phyloP scores from a whole-genome alignment of 805 yeast species.

The Candida gorgasii region DNA sequence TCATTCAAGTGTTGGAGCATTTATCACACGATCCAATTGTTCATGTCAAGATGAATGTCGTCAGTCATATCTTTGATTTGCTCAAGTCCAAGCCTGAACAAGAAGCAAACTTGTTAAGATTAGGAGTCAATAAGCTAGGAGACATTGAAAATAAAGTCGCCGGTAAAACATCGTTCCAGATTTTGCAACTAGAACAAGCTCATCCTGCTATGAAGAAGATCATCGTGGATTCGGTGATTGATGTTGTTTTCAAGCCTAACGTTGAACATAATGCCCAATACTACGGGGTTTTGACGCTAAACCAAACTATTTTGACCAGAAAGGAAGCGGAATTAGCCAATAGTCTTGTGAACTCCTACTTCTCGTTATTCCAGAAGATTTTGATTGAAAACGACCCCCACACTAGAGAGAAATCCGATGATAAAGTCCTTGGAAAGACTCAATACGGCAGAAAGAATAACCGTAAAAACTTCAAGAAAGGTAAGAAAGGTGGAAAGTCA shows the following conservation, averaged over 20 bases:
- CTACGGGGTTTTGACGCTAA: slow-evolving; percentile 83
- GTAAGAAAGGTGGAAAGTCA: slow-evolving; percentile 86
- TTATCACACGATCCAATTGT: slow-evolving; percentile 89
- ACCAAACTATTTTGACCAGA: slow-evolving; percentile 86
- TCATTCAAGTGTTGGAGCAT: slow-evolving; percentile 74
- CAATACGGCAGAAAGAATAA: slow-evolving; percentile 55
- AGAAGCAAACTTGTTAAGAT: slow-evolving; percentile 83
- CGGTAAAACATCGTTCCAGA: slow-evolving; percentile 79
- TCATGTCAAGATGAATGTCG: slow-evolving; percentile 78
- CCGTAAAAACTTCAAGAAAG: slow-evolving; percentile 74
- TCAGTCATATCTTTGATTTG: slow-evolving; percentile 76
- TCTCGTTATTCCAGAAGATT: slow-evolving; percentile 81
- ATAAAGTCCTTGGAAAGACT: slow-evolving; percentile 49
- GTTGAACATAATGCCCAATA: slow-evolving; percentile 83
- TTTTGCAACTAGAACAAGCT: slow-evolving; percentile 78
- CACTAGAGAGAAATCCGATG: slow-evolving; percentile 41
- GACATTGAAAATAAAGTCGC: slow-evolving; percentile 89
- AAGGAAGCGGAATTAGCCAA: slow-evolving; percentile 82
- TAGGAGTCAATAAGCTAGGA: slow-evolving; percentile 93
- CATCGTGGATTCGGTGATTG: slow-evolving; percentile 76
- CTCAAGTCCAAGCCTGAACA: slow-evolving; percentile 91
- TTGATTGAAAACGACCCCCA: slow-evolving; percentile 63
- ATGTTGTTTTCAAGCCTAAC: slow-evolving; percentile 71
- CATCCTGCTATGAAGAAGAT: slow-evolving; percentile 96
- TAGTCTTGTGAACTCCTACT: slow-evolving; percentile 76